Base-by-base conservation (phyloP, 2,329 filamentous ascomycete genomes). In the Zalaria obscura region DNA sequence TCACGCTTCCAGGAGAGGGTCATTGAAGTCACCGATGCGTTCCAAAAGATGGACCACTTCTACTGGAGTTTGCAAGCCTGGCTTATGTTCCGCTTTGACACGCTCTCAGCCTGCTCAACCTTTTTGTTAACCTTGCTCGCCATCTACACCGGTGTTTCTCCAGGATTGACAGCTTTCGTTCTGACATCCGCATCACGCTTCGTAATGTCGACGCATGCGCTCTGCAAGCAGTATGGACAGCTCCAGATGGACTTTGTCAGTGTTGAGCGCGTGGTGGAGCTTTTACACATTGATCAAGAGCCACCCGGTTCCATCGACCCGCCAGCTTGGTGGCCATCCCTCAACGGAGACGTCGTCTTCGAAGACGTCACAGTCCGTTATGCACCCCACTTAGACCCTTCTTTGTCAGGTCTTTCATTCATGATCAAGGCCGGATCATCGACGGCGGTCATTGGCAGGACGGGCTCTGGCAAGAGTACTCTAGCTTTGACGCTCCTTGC, bases 1-100 rank as follows among this genome's bases (percentile, higher is more conserved):
- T 65, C 72, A 3, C 78, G 82, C 40, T 94, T 94, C 54, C 85
- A 93, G 54, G 73, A 78, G 47, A 74, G 79, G 39, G 84, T 93
- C 40, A 80, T 95, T 29, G 66, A 72, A 2, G 86, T 87, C 0
- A 86, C 87, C 0, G 87, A 94, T 54, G 78, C 78, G 11, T 94
- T 94, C 55, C 88, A 94, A 58, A 86, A 86, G 56, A 91, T 93
- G 73, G 88, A 95, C 53, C 88, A 95, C 58, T 93, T 94, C 63
- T 94, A 93, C 63, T 94, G 87, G 66, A 83, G 79, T 44, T 69
- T 93, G 35, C 85, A 93, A 49, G 76, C 78, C 5, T 94, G 87
- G 87, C 69, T 94, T 2, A 78, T 79, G 56, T 86, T 82, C 53
- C 77, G 87, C 8, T 89, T 91, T 42, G 80, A 85, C 50, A 60